These are phyloP conservation scores for Fusarium dlaminii DNA, from an alignment of 2,329 filamentous ascomycete genomes.

Conservation along the genomic window DNA sequence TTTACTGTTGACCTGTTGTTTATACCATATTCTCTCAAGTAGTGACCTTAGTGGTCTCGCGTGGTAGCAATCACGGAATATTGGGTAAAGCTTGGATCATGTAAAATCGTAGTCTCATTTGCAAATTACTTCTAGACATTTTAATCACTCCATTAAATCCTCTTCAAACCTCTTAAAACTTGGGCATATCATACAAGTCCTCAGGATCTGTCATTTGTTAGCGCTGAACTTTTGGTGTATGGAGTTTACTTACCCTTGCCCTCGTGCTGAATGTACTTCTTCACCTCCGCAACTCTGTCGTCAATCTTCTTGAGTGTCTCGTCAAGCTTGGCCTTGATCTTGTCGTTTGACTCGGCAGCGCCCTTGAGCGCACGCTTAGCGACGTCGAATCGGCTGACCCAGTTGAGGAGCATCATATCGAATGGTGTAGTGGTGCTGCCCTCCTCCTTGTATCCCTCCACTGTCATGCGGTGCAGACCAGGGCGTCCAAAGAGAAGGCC, in stretches of 20 bases:
- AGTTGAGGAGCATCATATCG: slow-evolving; percentile 74
- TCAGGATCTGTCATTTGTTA: slow-evolving; percentile 31
- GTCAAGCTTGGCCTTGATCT: slow-evolving; percentile 56
- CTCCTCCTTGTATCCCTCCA: slow-evolving; percentile 71
- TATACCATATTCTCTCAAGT: not conserved
- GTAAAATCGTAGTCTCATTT: not conserved
- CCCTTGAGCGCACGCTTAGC: slow-evolving; percentile 63
- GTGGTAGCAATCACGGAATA: not conserved
- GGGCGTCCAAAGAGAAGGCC: slow-evolving; percentile 69
- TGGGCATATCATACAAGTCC: slow-evolving; percentile 35
- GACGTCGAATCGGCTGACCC: slow-evolving; percentile 68
- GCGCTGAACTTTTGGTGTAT: not conserved
- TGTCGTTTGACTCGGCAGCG: slow-evolving; percentile 58
- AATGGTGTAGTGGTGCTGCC: slow-evolving; percentile 74
- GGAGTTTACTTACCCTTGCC: slow-evolving; percentile 56
- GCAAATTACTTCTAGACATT: not conserved
- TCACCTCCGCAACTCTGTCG: slow-evolving; percentile 57
- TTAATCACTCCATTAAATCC: not conserved
- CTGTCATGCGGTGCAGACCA: slow-evolving; percentile 59
- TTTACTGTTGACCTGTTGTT: not conserved
- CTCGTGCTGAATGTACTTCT: slow-evolving; percentile 61
- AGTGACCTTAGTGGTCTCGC: not conserved
- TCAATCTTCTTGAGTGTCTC: slow-evolving; percentile 59
- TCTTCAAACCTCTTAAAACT: slow-evolving; percentile 13
- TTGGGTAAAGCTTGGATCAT: not conserved